Percentiles rank a stretch among this genome's conserved stretches.
phyloP scores from a whole-genome alignment of 352 stramenopile species.

The Phytophthora megakarya region DNA sequence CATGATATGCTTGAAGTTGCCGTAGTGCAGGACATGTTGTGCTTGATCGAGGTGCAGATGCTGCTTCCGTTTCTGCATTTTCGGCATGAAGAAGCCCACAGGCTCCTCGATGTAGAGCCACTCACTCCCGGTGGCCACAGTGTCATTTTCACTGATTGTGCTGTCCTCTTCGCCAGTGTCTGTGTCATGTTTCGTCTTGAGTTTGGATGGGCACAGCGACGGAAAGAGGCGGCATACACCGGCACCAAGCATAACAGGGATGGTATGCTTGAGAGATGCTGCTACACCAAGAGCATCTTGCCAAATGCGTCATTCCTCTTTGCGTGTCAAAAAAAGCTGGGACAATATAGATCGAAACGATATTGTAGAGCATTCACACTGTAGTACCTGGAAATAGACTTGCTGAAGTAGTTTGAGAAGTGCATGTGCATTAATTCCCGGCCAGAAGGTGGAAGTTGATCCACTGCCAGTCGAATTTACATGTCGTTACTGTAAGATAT shows the following conservation, averaged over 20 bases:
- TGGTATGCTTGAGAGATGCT: neutral
- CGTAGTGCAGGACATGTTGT: slow-evolving; percentile 60
- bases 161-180: slow-evolving; percentile 30
- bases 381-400: slow-evolving; percentile 24
- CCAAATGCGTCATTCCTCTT: slow-evolving; percentile 25
- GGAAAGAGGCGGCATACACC: slow-evolving; percentile 13
- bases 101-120: slow-evolving; percentile 68
- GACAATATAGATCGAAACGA: slow-evolving; percentile 1
- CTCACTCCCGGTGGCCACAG: slow-evolving; percentile 35
- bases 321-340: slow-evolving; percentile 17
- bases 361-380: neutral
- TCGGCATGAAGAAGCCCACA: slow-evolving; percentile 50
- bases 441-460: too few species aligned
- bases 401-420: too few species aligned
- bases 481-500: too few species aligned
- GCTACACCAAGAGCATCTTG: slow-evolving; percentile 22
- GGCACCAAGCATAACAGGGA: slow-evolving; percentile 13
- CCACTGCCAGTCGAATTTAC: too few species aligned
- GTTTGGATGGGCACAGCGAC: slow-evolving; percentile 7
- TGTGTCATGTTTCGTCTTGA: slow-evolving; percentile 17
- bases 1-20: slow-evolving; percentile 56
- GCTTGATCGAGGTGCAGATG: slow-evolving; percentile 68
- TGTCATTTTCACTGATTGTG: slow-evolving; percentile 22
- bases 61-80: slow-evolving; percentile 45
- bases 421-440: too few species aligned